These are phyloP conservation scores for Tetrahymena borealis DNA, from an alignment of 73 alveolate species.

Conservation along the genomic window DNA sequence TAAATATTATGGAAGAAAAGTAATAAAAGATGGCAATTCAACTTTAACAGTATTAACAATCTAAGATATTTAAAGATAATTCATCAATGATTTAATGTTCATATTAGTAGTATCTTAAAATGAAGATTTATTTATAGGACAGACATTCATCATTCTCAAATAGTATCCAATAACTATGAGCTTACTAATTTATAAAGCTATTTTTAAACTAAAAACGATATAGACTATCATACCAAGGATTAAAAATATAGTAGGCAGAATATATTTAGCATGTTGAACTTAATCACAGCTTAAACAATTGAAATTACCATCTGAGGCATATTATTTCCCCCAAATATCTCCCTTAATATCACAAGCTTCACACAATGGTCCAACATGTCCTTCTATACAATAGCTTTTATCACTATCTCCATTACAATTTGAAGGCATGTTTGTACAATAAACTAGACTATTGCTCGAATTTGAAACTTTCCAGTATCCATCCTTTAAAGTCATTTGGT, in stretches of 20 bases:
- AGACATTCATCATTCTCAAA: background rate
- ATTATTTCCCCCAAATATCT: background rate
- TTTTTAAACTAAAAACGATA: background rate
- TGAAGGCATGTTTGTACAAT: slow-evolving; percentile 1
- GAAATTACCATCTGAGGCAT: slow-evolving; percentile 9
- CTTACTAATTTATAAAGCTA: background rate
- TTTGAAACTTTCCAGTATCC: slow-evolving; percentile 31
- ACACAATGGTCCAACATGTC: slow-evolving; percentile 39
- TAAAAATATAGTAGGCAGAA: background rate
- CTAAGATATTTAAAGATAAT: background rate
- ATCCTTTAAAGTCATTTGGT: background rate
- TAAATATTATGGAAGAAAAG: background rate
- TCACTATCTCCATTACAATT: slow-evolving; percentile 25
- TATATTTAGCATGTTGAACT: slow-evolving; percentile 1
- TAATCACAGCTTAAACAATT: slow-evolving; percentile 15
- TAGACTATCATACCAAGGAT: background rate
- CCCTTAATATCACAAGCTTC: slow-evolving; percentile 21
- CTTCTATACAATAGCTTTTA: slow-evolving; percentile 3
- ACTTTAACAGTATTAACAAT: background rate
- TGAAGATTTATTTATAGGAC: background rate
- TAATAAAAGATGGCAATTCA: background rate
- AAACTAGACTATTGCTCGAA: background rate
- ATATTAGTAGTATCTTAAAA: background rate
- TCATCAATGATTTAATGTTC: background rate
- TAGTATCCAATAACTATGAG: background rate